Evolutionary conservation across 768 basidiomycete genomes (phyloP), one percentile per base, ranked within the genome.

Genomic region (Boletus insuetus): DNA sequence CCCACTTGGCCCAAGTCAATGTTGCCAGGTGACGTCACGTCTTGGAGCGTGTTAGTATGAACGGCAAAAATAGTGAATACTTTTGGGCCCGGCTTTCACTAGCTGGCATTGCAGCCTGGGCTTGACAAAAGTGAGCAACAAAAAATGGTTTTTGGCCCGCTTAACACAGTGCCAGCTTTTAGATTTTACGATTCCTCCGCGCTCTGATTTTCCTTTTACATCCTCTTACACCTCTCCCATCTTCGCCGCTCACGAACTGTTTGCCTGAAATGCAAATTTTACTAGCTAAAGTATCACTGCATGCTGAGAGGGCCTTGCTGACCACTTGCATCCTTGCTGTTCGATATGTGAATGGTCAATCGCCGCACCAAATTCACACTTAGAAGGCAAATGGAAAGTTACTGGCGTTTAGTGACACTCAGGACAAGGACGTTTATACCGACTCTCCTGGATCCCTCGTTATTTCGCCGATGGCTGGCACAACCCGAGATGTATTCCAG

Each of bases 151-250:
- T n/a, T n/a, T n/a, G n/a, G n/a, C n/a, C n/a, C n/a, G n/a, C n/a
- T n/a, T n/a, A n/a, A n/a, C n/a, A n/a, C n/a, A n/a, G n/a, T n/a
- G n/a, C n/a, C n/a, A n/a, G n/a, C n/a, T n/a, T n/a, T n/a, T n/a
- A n/a, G n/a, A 65, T 17, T 71, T 67, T 22, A 66, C 63, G 20
- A 64, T 63, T 45, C 37, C 49, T 29, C 35, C 50, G 11, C 44
- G 48, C 8, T 29, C 26, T 9, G 8, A 29, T 19, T 31, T 49
- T 26, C 50, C 46, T 34, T 17, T 50, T 3, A 17, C 54, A 16
- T 61, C 66, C 77, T 17, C 69, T 85, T 35, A 82, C 83, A 9
- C 82, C 83, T 8, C 61, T 81, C 32, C 77, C 81, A 8, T 73
- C 77, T 55, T 80, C 82, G 2, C 81, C 82, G 7, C 62, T 63